Base-by-base conservation (phyloP, 352 stramenopile species). In the Globisporangium splendens region DNA sequence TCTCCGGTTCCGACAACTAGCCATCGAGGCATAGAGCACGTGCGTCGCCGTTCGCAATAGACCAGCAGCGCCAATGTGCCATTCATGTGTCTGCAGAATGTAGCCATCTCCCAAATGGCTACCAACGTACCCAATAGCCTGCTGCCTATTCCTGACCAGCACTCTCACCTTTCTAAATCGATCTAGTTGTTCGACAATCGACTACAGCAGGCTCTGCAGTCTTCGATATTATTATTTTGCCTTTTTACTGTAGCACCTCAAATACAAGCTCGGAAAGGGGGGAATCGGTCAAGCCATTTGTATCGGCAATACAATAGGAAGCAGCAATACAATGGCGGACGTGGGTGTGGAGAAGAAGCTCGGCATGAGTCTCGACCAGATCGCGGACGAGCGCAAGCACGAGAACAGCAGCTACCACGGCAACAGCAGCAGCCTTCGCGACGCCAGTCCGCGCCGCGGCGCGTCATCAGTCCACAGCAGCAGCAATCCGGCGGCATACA, bases 361-460 rank as follows among this genome's bases (percentile, higher is more conserved):
- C 42, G 70, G 80, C 58, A 91, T 89, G 81, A 75, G 76, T 49
- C 68, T 89, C 52, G 81, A 87, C 24, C 63, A 87, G 46, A 91
- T 88, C 59, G 71, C 69, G 18, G 57, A 83, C 50, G 72, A 88
- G 67, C 68, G 70, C 63, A 76, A 85, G 61, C 54, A 56, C 28
- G 62, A 77, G 15, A 51, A 49, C 38, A 48, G 11, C 35, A 54
- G 20, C 35, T 20, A 46, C 21, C 21, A 49, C n/a, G 43, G 39
- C 28, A 50, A 11, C 28, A 41, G 28, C 39, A 41, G 28, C n/a
- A n/a, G n/a, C n/a, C n/a, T n/a, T n/a, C n/a, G n/a, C 10, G 39
- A 18, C 39, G 17, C 13, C 39, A 44, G 39, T n/a, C 39, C 39
- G 17, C 39, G 39, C 12, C 13, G 10, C 39, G 28, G 28, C 28